Percentiles rank a stretch among this genome's conserved stretches.
These are phyloP conservation scores for Insectozyma bohioensis DNA, from an alignment of 1,139 yeast genomes.

Conservation along the genomic window DNA sequence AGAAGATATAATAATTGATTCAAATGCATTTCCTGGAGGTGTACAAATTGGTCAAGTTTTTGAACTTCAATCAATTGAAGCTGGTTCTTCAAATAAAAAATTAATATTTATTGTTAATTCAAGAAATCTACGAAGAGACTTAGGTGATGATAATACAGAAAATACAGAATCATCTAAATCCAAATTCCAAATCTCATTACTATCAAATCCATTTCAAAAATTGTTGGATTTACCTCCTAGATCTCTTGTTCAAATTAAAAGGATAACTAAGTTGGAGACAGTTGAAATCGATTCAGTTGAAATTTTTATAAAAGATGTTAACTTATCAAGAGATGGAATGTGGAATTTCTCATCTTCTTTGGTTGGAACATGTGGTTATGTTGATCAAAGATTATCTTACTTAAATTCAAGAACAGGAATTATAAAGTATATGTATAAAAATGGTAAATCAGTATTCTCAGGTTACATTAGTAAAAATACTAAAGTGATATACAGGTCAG, in stretches of 20 bases:
- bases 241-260: constrained; percentile 54
- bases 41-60: constrained; percentile 69
- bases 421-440: constrained; percentile 65
- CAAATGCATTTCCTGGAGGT: constrained; percentile 55
- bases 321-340: constrained; percentile 89
- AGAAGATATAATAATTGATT: constrained; percentile 64
- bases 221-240: constrained; percentile 68
- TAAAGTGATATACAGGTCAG: constrained; percentile 82
- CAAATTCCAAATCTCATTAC: constrained; percentile 50
- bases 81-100: constrained; percentile 12
- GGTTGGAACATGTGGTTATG: constrained; percentile 63
- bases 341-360: constrained; percentile 75
- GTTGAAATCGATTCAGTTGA: constrained; percentile 83
- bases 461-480: constrained; percentile 73
- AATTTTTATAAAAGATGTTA: constrained; percentile 75
- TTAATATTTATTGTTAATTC: constrained; percentile 25
- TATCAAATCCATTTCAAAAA: constrained; percentile 61
- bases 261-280: constrained; percentile 32
- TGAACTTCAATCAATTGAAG: constrained; percentile 40
- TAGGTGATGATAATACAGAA: constrained; percentile 7
- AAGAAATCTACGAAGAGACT: constrained; percentile 15
- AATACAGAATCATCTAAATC: constrained; percentile 12
- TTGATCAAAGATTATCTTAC: constrained; percentile 64
- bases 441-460: constrained; percentile 65
- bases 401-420: constrained; percentile 59